Base-by-base conservation (phyloP, 306 rosid genomes). In the Calophaca sinica region DNA sequence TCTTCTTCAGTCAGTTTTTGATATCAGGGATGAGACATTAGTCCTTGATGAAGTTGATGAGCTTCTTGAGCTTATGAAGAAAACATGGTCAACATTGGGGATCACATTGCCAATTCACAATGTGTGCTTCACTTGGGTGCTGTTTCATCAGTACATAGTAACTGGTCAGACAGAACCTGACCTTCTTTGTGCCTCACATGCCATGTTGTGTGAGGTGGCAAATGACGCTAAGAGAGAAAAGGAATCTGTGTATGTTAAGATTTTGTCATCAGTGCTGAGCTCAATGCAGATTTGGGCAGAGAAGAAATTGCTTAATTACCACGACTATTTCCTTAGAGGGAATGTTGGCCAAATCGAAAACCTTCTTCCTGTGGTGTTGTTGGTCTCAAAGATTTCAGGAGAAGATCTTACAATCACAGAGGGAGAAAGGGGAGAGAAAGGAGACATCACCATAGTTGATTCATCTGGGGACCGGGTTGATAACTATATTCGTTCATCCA, bases 41-140 rank as follows among this genome's bases (percentile, higher is more conserved):
- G 98, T 94, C 57, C 91, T 94, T 1, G 98, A 91, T 61, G 97
- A 94, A 62, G 92, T 94, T 32, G 98, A 94, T 14, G 98, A 91
- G 86, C 81, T 94, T 4, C 82, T 94, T 7, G 98, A 94, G 77
- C 81, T 94, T 6, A 90, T 94, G 70, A 88, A 89, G 83, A 94
- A 94, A 76, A 90, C 96, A 0, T 94, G 98, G 98, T 70, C 89
- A 1, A 87, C 88, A 0, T 76, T 94, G 9, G 98, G 97, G 36
- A 88, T 91, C 79, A 87, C 87, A 1, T 69, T 84, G 84, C 82
- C 93, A 0, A 79, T 90, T 42, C 97, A 91, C 84, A 90, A 91
- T 32, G 76, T 84, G 33, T 94, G 97, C 73, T 91, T 94, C 83
- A 76, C 98, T 29, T 94, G 98, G 98, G 90, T 89, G 14, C 70